Evolutionary conservation across 2,329 filamentous ascomycete genomes (phyloP), one percentile per base, ranked within the genome.

Genomic region (Claviceps monticola): DNA sequence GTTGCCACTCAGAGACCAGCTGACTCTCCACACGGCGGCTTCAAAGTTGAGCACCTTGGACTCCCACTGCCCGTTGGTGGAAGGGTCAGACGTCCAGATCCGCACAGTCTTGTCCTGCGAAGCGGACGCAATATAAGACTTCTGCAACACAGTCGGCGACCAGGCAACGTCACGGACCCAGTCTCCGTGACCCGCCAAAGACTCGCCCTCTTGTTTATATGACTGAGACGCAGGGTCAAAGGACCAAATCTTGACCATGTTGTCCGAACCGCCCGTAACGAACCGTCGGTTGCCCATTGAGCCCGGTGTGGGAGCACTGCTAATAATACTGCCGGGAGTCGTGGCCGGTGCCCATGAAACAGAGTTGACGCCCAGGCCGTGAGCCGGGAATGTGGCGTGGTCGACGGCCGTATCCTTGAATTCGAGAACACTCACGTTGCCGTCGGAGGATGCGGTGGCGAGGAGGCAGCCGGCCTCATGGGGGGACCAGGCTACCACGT

Each of bases 81-180:
- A 60, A 8, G 65, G 59, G 61, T 88, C 84, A 29, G 79, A 83
- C 9, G 91, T 97, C 93, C 93, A 98, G 71, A 98, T 96, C 59
- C 89, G 83, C 56, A 97, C 91, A 8, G 89, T 96, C 78, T 95
- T 94, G 69, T 98, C 93, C 72, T 97, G 90, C 51, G 86, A 90
- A 11, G 91, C 93, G 48, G 86, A 91, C 34, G 93, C 93, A 65
- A 98, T 96, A 72, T 98, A 98, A 53, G 84, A 88, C 76, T 95
- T 96, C 62, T 90, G 87, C 54, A 98, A 76, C 52, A 97, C 87
- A 23, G 89, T 96, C 11, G 93, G 93, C 48, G 86, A 91, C 93
- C 93, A 98, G 14, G 91, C 88, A 13, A 98, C 93, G 67, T 98
- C 93, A 57, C 93, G 83, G 51, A 98, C 93, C 93, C 93, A 98